Evolutionary conservation across 257 asterid genomes (phyloP).

Genomic region (Salvia hispanica): DNA sequence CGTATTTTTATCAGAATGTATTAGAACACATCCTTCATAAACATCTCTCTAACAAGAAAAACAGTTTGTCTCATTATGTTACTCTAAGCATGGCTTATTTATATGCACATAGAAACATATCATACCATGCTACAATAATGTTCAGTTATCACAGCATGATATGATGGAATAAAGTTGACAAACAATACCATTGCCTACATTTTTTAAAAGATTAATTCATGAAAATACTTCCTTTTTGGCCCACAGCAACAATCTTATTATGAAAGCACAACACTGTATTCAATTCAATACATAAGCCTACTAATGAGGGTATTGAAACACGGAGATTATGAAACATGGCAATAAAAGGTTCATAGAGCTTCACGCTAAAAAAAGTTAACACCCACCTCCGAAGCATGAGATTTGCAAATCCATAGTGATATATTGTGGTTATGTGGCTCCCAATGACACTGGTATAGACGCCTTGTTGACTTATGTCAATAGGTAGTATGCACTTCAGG

Average conservation of each 20-base stretch:
- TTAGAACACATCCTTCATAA: conserved; percentile 10
- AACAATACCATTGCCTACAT: neutral
- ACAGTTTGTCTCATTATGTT: neutral
- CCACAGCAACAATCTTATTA: neutral
- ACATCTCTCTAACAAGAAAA: conserved; percentile 16
- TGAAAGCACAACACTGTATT: neutral
- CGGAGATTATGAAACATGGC: neutral
- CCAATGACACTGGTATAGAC: conserved; percentile 89
- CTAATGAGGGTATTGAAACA: conserved; percentile 7
- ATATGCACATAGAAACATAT: no score
- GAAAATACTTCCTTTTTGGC: neutral
- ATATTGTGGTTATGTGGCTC: conserved; percentile 84
- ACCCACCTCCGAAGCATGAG: conserved; percentile 88
- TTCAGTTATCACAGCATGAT: neutral
- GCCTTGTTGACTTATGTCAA: conserved; percentile 90
- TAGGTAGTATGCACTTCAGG: conserved; percentile 79
- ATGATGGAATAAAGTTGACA: neutral
- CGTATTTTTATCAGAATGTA: conserved; percentile 8
- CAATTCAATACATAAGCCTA: neutral
- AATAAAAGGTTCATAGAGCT: neutral
- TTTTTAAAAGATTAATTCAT: neutral
- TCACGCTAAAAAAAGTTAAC: neutral
- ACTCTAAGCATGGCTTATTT: neutral
- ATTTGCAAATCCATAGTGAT: conserved; percentile 96
- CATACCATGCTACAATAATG: no score